phyloP scores from a whole-genome alignment of 1,284 basidiomycete genomes.

The Apiotrichum sp. region DNA sequence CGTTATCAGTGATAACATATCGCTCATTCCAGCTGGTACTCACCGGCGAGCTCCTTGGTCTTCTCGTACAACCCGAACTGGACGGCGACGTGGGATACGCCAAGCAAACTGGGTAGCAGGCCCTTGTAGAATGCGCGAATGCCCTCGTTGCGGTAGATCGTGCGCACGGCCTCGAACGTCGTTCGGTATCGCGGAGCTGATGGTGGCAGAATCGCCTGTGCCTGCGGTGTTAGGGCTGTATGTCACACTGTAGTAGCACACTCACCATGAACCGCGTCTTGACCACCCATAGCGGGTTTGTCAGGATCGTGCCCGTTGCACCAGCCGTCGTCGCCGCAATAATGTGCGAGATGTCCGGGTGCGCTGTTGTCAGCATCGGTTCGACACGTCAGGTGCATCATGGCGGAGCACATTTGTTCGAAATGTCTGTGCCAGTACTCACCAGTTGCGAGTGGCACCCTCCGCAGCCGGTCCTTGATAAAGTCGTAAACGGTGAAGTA shows the following conservation, averaged over 20 bases:
- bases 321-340: slow-evolving; percentile 89
- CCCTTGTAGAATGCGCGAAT: slow-evolving; percentile 83
- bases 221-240: slow-evolving; percentile 20
- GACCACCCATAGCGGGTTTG: slow-evolving; percentile 93
- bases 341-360: slow-evolving; percentile 56
- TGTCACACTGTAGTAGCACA: slow-evolving; percentile 11
- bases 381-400: no score
- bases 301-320: slow-evolving; percentile 79
- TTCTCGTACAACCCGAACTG: slow-evolving; percentile 95
- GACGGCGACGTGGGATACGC: slow-evolving; percentile 85
- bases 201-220: slow-evolving; percentile 55
- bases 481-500: slow-evolving; percentile 97
- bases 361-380: slow-evolving; percentile 7
- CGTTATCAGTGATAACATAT: background rate
- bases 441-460: slow-evolving; percentile 5
- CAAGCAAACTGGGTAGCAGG: slow-evolving; percentile 76
- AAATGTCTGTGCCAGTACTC: background rate
- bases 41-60: slow-evolving; percentile 74
- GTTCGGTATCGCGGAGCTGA: slow-evolving; percentile 72
- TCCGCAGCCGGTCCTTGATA: slow-evolving; percentile 74
- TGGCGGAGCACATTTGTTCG: no score
- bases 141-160: slow-evolving; percentile 83
- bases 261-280: slow-evolving; percentile 95
- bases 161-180: slow-evolving; percentile 75
- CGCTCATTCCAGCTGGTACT: slow-evolving; percentile 31